Percentiles rank a stretch among this genome's conserved stretches.
phyloP scores from a whole-genome alignment of 345 rosid species.

The Aquilaria yunnanensis region DNA sequence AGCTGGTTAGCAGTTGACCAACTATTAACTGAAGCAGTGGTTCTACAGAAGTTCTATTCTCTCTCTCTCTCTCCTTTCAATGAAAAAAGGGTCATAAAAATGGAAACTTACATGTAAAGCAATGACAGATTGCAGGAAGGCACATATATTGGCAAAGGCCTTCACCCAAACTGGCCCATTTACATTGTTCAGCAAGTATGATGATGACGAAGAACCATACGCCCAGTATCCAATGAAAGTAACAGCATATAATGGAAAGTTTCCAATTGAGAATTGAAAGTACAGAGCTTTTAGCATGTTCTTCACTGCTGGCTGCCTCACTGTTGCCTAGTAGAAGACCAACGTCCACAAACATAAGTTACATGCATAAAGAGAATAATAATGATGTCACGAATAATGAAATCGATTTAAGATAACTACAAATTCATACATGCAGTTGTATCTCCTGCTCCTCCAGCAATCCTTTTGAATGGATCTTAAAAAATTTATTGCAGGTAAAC shows the following conservation, averaged over 20 bases:
- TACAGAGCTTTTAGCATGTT: slow-evolving; percentile 87
- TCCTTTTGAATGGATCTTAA: too few relatives aligned
- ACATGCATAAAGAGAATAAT: too few relatives aligned
- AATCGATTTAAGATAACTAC: too few relatives aligned
- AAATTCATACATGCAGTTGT: too few relatives aligned
- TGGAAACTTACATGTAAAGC: slow-evolving; percentile 54
- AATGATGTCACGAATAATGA: too few relatives aligned
- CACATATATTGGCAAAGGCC: slow-evolving; percentile 64
- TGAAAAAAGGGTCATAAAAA: too few relatives aligned
- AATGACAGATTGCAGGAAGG: slow-evolving; percentile 82
- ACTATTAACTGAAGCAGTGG: too few relatives aligned
- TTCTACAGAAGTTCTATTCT: too few relatives aligned
- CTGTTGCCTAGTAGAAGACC: slow-evolving; percentile 55
- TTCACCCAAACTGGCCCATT: slow-evolving; percentile 83
- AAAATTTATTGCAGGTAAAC: too few relatives aligned
- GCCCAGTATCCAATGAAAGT: slow-evolving; percentile 92
- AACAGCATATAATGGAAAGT: slow-evolving; percentile 65
- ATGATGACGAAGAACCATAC: slow-evolving; percentile 66
- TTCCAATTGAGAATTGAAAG: slow-evolving; percentile 75
- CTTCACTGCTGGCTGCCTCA: slow-evolving; percentile 64
- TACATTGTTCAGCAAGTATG: slow-evolving; percentile 65
- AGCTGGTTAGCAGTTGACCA: not conserved
- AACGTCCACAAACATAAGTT: not conserved
- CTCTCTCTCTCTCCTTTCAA: too few relatives aligned
- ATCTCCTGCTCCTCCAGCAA: too few relatives aligned